These are phyloP conservation scores for Beverwykella pulmonaria DNA, from an alignment of 495 filamentous ascomycete species.

Conservation along the genomic window DNA sequence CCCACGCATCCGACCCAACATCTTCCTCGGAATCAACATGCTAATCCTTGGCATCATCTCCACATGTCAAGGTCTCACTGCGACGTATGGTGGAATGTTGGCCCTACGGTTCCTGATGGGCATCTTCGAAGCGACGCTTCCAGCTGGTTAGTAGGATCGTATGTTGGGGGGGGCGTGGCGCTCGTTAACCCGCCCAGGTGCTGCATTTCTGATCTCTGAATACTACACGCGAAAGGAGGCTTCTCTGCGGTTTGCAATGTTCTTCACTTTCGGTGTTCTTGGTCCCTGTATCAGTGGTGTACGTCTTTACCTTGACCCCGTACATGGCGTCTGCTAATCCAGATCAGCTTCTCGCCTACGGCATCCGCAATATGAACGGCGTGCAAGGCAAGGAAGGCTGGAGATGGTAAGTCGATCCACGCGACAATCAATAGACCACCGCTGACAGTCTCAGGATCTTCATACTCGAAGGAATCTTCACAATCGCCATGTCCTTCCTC, in stretches of 20 bases:
- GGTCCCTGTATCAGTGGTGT: conserved; percentile 34
- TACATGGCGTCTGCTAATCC: no score
- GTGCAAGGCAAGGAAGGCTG: conserved; percentile 32
- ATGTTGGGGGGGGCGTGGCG: background rate
- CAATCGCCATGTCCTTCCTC: conserved; percentile 29
- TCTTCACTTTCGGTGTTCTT: conserved; percentile 36
- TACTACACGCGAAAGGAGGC: conserved; percentile 36
- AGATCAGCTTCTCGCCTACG: conserved; percentile 23
- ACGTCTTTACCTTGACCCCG: background rate
- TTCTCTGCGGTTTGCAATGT: conserved; percentile 28
- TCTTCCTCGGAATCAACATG: conserved; percentile 34
- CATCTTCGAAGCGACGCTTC: conserved; percentile 38
- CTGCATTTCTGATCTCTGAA: conserved; percentile 28
- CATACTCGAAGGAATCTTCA: conserved; percentile 36
- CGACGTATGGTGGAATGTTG: conserved; percentile 30
- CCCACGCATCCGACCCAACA: conserved; percentile 29
- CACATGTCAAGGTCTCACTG: conserved; percentile 28
- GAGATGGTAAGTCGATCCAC: conserved; percentile 21
- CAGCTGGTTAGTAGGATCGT: conserved; percentile 21
- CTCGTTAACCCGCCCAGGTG: conserved; percentile 19
- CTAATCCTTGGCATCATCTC: conserved; percentile 32
- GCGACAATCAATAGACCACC: background rate
- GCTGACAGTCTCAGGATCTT: conserved; percentile 31
- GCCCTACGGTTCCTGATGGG: conserved; percentile 35
- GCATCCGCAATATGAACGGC: conserved; percentile 33